Evolutionary conservation across 441 rosid species (phyloP).

Genomic region (Corymbia citriodora): DNA sequence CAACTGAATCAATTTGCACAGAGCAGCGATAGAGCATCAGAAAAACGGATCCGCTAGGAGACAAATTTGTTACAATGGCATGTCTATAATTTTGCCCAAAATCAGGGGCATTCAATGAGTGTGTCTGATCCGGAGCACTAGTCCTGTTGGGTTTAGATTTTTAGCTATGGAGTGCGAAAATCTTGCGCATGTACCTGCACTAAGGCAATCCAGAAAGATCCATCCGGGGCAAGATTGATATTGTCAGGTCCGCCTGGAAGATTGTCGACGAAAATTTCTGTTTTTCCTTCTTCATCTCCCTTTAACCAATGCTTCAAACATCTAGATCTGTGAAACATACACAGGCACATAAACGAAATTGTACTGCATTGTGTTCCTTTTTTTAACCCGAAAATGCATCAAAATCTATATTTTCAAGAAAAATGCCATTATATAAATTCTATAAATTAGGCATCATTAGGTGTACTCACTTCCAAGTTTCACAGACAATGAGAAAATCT

Average conservation of each 20-base stretch:
- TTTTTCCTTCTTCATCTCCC: constrained; percentile 26
- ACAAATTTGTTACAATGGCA: neutral
- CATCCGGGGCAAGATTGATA: constrained; percentile 46
- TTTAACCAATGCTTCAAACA: constrained; percentile 39
- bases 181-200: constrained; percentile 11
- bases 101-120: neutral
- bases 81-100: neutral
- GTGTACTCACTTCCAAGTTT: constrained; percentile 31
- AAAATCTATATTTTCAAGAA: neutral
- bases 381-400: neutral
- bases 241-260: constrained; percentile 47
- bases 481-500: constrained; percentile 40
- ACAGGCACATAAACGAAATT: neutral
- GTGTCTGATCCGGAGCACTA: neutral
- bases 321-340: constrained; percentile 25
- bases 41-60: neutral
- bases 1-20: constrained; percentile 10
- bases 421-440: neutral
- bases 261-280: constrained; percentile 29
- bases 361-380: neutral
- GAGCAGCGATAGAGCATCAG: neutral
- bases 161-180: neutral
- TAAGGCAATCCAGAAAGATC: constrained; percentile 43
- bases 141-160: neutral
- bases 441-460: neutral